A percentile compares a stretch with the other conserved stretches of the same genome.
Conservation (phyloP, 768 basidiomycete genomes). For the Pisolithus albus region DNA sequence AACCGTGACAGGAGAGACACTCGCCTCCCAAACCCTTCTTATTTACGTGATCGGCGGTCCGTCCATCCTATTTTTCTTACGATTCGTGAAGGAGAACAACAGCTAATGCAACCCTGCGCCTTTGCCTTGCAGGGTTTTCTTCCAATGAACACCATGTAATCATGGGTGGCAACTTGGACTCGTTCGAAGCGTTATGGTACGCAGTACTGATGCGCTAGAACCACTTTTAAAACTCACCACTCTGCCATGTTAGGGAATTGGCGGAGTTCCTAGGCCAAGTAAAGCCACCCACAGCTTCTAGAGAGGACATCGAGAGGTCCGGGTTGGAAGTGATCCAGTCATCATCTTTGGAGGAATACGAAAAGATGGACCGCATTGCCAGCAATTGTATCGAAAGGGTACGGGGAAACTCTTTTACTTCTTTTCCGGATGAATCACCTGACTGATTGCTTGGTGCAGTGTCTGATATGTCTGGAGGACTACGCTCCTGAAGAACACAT, state of each 20-base stretch:
- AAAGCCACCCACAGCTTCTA: slow-evolving; percentile 75
- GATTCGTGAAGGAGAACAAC: background rate
- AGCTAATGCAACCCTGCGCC: slow-evolving; percentile 4
- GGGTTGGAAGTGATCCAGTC: slow-evolving; percentile 73
- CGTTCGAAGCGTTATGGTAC: slow-evolving; percentile 73
- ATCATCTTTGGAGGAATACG: slow-evolving; percentile 40
- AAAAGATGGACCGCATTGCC: slow-evolving; percentile 56
- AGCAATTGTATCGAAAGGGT: slow-evolving; percentile 79
- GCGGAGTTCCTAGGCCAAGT: slow-evolving; percentile 77
- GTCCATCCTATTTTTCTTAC: slow-evolving; percentile 12
- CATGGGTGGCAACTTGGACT: slow-evolving; percentile 69
- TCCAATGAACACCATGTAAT: slow-evolving; percentile 86
- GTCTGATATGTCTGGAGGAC: slow-evolving; percentile 83
- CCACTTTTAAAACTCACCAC: background rate
- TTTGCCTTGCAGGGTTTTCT: slow-evolving; percentile 63
- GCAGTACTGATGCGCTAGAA: slow-evolving; percentile 19
- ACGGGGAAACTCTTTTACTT: slow-evolving; percentile 21
- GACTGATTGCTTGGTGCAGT: slow-evolving; percentile 34
- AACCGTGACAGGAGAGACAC: slow-evolving; percentile 2
- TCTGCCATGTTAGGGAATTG: slow-evolving; percentile 49
- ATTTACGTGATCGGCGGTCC: slow-evolving; percentile 85
- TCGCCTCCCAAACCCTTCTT: slow-evolving; percentile 66
- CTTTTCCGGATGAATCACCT: background rate
- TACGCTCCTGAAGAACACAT: slow-evolving; percentile 74
- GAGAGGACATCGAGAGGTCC: slow-evolving; percentile 80